These are phyloP conservation scores for Botrytis hyacinthi DNA, from an alignment of 2,329 filamentous ascomycete species.

Conservation along the genomic window DNA sequence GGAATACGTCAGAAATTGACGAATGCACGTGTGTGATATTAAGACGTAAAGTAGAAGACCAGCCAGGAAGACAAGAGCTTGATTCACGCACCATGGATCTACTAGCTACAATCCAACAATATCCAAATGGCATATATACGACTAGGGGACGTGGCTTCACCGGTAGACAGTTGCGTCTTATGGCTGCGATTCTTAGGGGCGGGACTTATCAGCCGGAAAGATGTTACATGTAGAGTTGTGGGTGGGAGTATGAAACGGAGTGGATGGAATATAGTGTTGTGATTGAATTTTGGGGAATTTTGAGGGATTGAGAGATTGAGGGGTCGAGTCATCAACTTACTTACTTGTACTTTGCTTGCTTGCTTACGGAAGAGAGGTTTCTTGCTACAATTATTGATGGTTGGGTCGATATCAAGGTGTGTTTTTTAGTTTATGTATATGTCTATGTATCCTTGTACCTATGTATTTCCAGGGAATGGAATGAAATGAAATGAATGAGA, in stretches of 20 bases:
- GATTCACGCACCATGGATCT: background rate
- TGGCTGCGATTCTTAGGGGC: background rate
- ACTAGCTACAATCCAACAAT: background rate
- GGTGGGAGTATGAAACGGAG: background rate
- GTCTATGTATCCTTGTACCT: background rate
- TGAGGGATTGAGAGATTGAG: too few relatives aligned
- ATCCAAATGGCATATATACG: background rate
- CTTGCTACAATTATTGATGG: background rate
- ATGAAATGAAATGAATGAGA: background rate
- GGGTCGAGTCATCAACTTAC: accelerated
- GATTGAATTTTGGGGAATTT: background rate
- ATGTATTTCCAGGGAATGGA: background rate
- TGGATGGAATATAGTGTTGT: background rate
- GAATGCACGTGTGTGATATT: background rate
- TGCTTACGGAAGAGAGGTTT: background rate
- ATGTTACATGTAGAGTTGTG: background rate
- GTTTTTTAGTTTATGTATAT: background rate
- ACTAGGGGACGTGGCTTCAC: background rate
- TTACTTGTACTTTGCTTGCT: background rate
- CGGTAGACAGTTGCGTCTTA: background rate
- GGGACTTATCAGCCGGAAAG: background rate
- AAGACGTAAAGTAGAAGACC: background rate
- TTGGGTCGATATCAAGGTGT: background rate
- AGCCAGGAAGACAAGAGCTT: background rate
- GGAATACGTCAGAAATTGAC: background rate